Percentiles rank a stretch among this genome's conserved stretches.
Evolutionary conservation across 345 rosid genomes (phyloP).

Genomic region (Ricinus communis): DNA sequence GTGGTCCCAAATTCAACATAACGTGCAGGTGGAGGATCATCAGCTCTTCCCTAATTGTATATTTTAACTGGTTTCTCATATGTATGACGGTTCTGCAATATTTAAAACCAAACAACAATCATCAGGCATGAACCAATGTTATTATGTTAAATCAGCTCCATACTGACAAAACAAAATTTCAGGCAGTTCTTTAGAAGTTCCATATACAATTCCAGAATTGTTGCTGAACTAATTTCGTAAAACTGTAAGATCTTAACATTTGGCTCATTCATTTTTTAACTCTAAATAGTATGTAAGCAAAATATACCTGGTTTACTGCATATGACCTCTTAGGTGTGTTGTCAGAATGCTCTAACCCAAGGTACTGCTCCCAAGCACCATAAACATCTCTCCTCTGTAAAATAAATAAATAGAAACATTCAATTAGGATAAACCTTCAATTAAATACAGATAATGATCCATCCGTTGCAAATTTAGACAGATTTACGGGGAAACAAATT

Average conservation of each 20-base stretch:
- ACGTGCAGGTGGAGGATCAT: conserved; percentile 19
- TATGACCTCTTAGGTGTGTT: conserved; percentile 73
- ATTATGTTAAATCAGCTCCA: no score
- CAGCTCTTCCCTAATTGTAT: conserved; percentile 46
- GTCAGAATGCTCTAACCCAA: conserved; percentile 91
- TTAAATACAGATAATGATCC: not conserved
- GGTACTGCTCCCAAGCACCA: conserved; percentile 97
- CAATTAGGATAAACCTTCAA: not conserved
- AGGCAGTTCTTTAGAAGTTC: no score
- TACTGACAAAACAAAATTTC: not conserved
- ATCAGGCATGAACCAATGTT: not conserved
- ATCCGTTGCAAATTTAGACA: not conserved
- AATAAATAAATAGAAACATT: not conserved
- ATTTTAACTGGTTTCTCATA: conserved; percentile 61
- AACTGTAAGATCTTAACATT: not conserved
- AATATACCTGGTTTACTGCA: conserved; percentile 69
- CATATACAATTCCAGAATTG: no score
- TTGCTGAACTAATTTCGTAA: not conserved
- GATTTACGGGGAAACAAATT: not conserved
- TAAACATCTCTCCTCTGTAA: conserved; percentile 80
- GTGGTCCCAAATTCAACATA: conserved; percentile 13
- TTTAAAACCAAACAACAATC: not conserved
- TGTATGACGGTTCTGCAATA: conserved; percentile 56
- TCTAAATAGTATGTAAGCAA: not conserved
- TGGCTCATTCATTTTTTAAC: no score